These are phyloP conservation scores for Monosporascus sp. DNA, from an alignment of 2,329 filamentous ascomycete species.

Conservation along the genomic window DNA sequence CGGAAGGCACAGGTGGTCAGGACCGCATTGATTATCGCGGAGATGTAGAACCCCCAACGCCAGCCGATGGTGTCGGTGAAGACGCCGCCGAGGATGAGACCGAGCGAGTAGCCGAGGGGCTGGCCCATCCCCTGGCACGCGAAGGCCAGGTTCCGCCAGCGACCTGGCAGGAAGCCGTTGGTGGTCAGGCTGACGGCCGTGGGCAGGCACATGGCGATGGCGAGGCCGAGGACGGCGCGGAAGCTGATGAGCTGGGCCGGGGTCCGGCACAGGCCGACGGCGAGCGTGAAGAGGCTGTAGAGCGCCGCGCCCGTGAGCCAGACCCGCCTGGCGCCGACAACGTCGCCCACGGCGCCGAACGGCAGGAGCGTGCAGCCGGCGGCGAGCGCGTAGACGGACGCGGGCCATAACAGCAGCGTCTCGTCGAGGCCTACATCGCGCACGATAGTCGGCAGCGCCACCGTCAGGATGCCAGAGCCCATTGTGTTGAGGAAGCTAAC, in stretches of 20 bases:
- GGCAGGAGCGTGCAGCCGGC: conserved; percentile 9
- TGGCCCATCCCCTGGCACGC: conserved; percentile 29
- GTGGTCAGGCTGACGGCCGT: conserved; percentile 11
- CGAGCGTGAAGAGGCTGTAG: conserved; percentile 8
- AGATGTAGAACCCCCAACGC: conserved; percentile 29
- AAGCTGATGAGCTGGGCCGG: conserved; percentile 12
- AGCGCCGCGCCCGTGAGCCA: conserved; percentile 9
- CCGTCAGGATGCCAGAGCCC: conserved; percentile 16
- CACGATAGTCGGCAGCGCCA: conserved; percentile 19
- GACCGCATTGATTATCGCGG: conserved; percentile 17
- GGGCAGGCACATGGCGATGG: conserved; percentile 14
- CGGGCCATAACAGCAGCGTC: conserved; percentile 8
- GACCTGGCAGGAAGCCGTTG: conserved; percentile 5
- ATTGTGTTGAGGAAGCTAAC: conserved; percentile 15
- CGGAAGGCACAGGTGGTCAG: conserved; percentile 21
- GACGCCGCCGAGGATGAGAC: conserved; percentile 35
- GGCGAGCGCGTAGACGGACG: conserved; percentile 11
- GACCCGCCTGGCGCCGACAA: conserved; percentile 9
- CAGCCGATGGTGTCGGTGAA: conserved; percentile 31
- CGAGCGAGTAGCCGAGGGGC: conserved; percentile 33
- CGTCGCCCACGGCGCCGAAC: conserved; percentile 14
- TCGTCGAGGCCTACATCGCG: conserved; percentile 9
- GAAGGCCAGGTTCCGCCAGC: conserved; percentile 20
- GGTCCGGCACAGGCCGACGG: conserved; percentile 5
- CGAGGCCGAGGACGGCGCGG: conserved; percentile 10